These are phyloP conservation scores for Aphanocladium album DNA, from an alignment of 2,329 filamentous ascomycete genomes.

Conservation along the genomic window DNA sequence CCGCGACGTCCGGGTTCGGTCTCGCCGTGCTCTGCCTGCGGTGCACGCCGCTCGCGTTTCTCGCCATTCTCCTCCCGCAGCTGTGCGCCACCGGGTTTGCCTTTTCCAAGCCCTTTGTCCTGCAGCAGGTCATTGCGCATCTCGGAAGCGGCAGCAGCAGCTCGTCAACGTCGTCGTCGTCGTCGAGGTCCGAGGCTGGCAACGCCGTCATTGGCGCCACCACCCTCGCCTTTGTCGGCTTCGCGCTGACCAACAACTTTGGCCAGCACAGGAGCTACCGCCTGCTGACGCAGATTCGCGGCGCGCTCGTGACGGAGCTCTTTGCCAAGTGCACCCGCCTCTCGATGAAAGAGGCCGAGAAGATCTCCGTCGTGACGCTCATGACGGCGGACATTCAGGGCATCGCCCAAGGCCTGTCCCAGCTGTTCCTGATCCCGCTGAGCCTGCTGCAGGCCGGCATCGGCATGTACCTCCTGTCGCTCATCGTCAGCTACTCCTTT, in stretches of 20 bases:
- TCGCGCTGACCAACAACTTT: not conserved
- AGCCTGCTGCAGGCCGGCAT: not conserved
- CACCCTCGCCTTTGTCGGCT: not conserved
- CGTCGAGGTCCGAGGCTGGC: not conserved
- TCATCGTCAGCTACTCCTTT: not conserved
- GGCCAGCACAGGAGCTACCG: not conserved
- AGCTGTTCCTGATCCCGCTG: not conserved
- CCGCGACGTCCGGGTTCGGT: not conserved
- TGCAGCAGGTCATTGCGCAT: not conserved
- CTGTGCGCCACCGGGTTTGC: not conserved
- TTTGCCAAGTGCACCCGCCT: not conserved
- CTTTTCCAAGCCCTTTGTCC: not conserved
- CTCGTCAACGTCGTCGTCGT: not conserved
- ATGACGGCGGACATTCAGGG: not conserved
- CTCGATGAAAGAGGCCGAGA: not conserved
- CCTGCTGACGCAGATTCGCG: not conserved
- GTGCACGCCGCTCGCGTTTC: not conserved
- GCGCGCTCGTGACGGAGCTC: not conserved
- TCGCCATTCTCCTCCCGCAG: not conserved
- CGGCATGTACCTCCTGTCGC: not conserved
- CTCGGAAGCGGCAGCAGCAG: not conserved
- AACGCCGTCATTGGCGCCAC: not conserved
- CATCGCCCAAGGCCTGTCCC: not conserved
- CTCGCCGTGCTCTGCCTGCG: not conserved
- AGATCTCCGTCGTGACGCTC: not conserved